A percentile compares a stretch with the other conserved stretches of the same genome.
Conservation (phyloP, 768 basidiomycete species). For the Leccinum broughii region DNA sequence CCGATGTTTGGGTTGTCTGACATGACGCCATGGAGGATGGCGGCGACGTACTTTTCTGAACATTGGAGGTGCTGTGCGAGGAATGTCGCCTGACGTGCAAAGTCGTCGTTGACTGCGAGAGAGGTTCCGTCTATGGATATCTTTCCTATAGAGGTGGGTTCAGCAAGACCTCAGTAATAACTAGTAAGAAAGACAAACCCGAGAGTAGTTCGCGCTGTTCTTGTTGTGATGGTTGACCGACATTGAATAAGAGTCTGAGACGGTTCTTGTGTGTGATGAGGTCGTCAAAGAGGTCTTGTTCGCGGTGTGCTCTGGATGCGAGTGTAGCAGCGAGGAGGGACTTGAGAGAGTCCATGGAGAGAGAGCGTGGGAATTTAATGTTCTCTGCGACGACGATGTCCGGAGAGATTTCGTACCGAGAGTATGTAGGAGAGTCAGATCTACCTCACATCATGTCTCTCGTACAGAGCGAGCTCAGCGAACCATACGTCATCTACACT, state of each 20-base stretch:
- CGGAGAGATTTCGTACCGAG: conserved; percentile 58
- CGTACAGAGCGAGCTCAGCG: conserved; percentile 89
- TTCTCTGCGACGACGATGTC: conserved; percentile 19
- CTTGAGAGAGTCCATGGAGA: conserved; percentile 60
- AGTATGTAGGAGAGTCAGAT: conserved; percentile 75
- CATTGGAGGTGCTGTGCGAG: conserved; percentile 78
- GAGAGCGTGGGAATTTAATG: background rate
- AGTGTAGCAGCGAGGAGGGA: conserved; percentile 51
- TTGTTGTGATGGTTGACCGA: conserved; percentile 57
- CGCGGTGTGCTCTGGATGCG: conserved; percentile 49
- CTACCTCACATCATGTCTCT: conserved; percentile 82
- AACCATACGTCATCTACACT: conserved; percentile 95
- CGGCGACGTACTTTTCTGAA: conserved; percentile 80
- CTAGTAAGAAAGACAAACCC: conserved; percentile 37
- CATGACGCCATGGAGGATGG: conserved; percentile 50
- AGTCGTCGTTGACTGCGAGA: conserved; percentile 76
- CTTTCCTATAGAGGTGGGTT: conserved; percentile 51
- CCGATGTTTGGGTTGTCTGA: too few relatives aligned
- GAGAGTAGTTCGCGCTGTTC: conserved; percentile 75
- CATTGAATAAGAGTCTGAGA: conserved; percentile 64
- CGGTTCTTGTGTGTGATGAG: conserved; percentile 65
- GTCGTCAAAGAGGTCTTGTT: conserved; percentile 76
- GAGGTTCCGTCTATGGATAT: conserved; percentile 60
- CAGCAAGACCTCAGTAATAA: background rate
- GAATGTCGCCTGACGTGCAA: conserved; percentile 74